Evolutionary conservation across 768 basidiomycete species (phyloP).

Genomic region (Multifurca ochricompacta): DNA sequence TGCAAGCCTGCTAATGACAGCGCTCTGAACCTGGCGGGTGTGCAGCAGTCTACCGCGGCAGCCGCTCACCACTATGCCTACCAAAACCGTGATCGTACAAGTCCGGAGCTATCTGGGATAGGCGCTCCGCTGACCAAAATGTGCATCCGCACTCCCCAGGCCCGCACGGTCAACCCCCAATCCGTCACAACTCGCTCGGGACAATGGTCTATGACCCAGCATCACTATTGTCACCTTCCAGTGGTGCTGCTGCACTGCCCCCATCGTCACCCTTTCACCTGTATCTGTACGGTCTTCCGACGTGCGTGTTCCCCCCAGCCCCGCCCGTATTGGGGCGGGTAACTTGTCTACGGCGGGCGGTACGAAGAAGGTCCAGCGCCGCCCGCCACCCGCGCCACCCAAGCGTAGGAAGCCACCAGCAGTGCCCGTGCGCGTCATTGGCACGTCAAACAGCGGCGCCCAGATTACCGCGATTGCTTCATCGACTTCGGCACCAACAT

Average conservation of each 20-base stretch:
- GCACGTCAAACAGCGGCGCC: slow-evolving; percentile 40
- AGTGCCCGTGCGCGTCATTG: slow-evolving; percentile 37
- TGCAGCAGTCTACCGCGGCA: background rate
- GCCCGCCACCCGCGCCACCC: slow-evolving; percentile 56
- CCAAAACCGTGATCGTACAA: background rate
- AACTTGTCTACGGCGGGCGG: background rate
- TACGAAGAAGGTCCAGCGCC: slow-evolving; percentile 15
- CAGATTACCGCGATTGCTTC: slow-evolving; percentile 53
- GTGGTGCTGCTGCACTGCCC: slow-evolving; percentile 18
- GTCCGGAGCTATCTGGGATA: background rate
- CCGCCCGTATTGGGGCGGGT: background rate
- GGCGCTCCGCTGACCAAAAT: background rate
- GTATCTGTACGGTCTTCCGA: slow-evolving; percentile 18
- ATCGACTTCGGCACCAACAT: slow-evolving; percentile 26
- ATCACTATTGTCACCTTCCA: slow-evolving; percentile 15
- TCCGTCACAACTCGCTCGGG: slow-evolving; percentile 10
- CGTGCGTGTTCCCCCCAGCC: slow-evolving; percentile 19
- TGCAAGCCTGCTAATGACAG: slow-evolving; percentile 29
- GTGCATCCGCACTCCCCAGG: background rate
- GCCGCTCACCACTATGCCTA: background rate
- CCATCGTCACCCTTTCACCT: slow-evolving; percentile 18
- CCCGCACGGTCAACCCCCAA: background rate
- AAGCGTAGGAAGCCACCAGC: slow-evolving; percentile 69
- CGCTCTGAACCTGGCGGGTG: slow-evolving; percentile 22
- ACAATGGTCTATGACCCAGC: slow-evolving; percentile 25